phyloP scores from a whole-genome alignment of 768 basidiomycete genomes.

The Serendipita vermifera region DNA sequence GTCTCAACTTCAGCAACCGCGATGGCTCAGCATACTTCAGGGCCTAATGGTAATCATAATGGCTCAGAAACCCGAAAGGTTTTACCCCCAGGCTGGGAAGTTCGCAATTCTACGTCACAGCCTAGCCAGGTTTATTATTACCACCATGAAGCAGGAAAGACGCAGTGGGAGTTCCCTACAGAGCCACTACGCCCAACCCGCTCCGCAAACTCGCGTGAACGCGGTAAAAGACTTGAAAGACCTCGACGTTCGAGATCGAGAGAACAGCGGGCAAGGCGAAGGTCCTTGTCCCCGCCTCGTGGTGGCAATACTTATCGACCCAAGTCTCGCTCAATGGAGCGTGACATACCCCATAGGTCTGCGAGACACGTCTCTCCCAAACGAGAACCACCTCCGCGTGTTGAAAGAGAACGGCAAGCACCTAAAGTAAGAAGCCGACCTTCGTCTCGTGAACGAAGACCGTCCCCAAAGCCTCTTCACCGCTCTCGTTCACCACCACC shows the following conservation, averaged over 20 bases:
- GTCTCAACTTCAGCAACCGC: neutral
- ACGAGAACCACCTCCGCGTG: neutral
- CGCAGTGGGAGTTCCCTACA: neutral
- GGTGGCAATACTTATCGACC: neutral
- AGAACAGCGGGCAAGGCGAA: neutral
- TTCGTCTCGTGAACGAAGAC: neutral
- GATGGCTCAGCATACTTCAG: neutral
- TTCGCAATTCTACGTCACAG: neutral
- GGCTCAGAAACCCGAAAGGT: neutral
- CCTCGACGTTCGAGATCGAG: slow-evolving; percentile 2
- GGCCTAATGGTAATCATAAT: neutral
- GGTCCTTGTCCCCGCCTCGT: neutral
- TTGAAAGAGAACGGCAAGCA: too few species aligned
- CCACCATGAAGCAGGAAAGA: neutral
- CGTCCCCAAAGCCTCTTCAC: neutral
- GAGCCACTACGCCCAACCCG: neutral
- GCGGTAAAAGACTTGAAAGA: neutral
- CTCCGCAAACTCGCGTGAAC: neutral
- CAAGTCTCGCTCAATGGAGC: neutral
- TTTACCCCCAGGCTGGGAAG: neutral
- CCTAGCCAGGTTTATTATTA: neutral
- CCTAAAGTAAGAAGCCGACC: neutral
- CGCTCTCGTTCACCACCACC: neutral
- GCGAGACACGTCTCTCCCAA: neutral
- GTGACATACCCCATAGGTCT: neutral